Percentiles rank a stretch among this genome's conserved stretches.
phyloP scores from a whole-genome alignment of 2,329 filamentous ascomycete species.

The Nigrograna mackinnonii region DNA sequence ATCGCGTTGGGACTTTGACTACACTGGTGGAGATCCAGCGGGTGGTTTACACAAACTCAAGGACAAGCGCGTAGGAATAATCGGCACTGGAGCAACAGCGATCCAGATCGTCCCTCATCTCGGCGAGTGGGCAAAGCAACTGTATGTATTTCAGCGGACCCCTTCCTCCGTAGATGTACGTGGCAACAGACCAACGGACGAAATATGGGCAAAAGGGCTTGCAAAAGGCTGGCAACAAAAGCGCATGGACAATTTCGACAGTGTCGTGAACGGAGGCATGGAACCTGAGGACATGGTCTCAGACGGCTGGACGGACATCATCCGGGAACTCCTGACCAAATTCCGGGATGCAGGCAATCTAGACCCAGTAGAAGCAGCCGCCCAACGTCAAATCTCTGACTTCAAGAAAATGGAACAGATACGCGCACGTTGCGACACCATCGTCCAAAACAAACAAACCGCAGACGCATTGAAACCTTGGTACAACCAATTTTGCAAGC shows the following conservation, averaged over 20 bases:
- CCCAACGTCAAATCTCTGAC: conserved; percentile 25
- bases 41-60: conserved; percentile 35
- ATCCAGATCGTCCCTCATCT: conserved; percentile 41
- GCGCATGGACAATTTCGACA: conserved; percentile 51
- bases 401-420: conserved; percentile 47
- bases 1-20: conserved; percentile 27
- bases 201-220: conserved; percentile 14
- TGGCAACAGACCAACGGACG: conserved; percentile 22
- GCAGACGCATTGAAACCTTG: conserved; percentile 61
- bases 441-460: conserved; percentile 57
- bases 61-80: conserved; percentile 37
- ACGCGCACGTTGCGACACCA: conserved; percentile 51
- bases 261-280: conserved; percentile 35
- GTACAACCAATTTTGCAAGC: conserved; percentile 67
- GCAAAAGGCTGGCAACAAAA: conserved; percentile 54
- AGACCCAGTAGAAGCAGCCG: conserved; percentile 17
- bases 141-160: conserved; percentile 63
- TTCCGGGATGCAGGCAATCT: conserved; percentile 8
- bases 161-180: conserved; percentile 49
- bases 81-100: conserved; percentile 37
- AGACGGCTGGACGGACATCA: conserved; percentile 53
- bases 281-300: conserved; percentile 46
- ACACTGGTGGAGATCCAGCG: conserved; percentile 22
- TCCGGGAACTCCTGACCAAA: conserved; percentile 13
- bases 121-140: conserved; percentile 51